Evolutionary conservation across 345 rosid genomes (phyloP), one percentile per base, ranked within the genome.

Genomic region (Cardiospermum halicacabum): DNA sequence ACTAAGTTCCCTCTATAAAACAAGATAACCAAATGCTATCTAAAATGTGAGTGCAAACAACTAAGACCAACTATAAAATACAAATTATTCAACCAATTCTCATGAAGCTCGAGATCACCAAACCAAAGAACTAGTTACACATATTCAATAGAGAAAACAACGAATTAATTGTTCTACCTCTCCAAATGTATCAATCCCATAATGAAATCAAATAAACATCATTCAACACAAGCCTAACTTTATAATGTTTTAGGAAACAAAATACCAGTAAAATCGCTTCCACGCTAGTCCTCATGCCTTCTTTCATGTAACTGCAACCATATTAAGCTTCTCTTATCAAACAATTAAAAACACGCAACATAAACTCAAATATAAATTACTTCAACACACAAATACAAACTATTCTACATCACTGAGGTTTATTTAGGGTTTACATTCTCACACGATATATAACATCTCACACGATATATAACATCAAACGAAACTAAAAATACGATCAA

Each of bases 281-380:
- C 10, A 94, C 97, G 24, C 97, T 91, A 4, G 96, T 86, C 78
- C 97, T 84, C 99, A 94, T 89, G 39, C 99, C 99, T 60, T 94
- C 99, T 67, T 94, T 89, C 95, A 82, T 86, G 62, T 93, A 95
- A 69, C 98, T 93, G 82, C 66, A 73, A 21, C 24, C 22, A 40
- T 6, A 50, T 15, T 13, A 22, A 12, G 26, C 22, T 43, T 34
- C 43, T 49, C 32, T 27, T 22, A 16, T 50, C 10, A 6, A 50
- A 11, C 45, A 16, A 64, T 2, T n/a, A 34, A 34, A 15, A 51
- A 51, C 24, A 30, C 1, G 7, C 48, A 4, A 43, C 30, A 34
- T n/a, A 63, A 40, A 34, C 45, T 2, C 19, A 53, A 72, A 22
- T 5, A 4, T 11, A 34, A 34, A 34, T 5, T 4, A 7, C 6